Evolutionary conservation across 1,139 yeast species (phyloP).

Genomic region (Lodderomyces parapsilosis): DNA sequence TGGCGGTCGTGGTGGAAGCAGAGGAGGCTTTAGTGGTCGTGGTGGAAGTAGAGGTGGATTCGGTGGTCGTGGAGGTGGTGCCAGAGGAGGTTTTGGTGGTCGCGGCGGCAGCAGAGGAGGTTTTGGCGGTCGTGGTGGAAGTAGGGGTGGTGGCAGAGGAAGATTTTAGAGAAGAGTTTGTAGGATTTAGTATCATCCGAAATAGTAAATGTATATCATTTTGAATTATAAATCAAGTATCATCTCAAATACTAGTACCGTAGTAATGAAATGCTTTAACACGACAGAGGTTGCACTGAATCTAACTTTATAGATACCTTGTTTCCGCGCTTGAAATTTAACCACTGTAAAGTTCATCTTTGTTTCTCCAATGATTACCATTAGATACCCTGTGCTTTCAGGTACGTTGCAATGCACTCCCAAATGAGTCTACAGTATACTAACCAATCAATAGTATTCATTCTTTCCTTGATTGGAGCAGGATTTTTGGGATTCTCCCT

Average conservation of each 20-base stretch:
- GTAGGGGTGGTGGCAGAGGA: conserved; percentile 13
- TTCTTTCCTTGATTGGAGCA: conserved; percentile 28
- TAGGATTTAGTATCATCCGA: too few relatives aligned
- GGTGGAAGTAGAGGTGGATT: conserved; percentile 44
- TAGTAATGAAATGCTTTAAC: too few relatives aligned
- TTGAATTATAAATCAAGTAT: too few relatives aligned
- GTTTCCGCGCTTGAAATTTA: background rate
- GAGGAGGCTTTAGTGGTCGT: conserved; percentile 44
- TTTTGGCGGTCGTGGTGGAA: conserved; percentile 41
- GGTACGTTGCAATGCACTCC: background rate
- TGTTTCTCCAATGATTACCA: conserved; percentile 4
- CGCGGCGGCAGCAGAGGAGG: conserved; percentile 25
- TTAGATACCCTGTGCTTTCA: conserved; percentile 2
- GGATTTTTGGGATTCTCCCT: conserved; percentile 54
- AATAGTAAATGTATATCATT: too few relatives aligned
- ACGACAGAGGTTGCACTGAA: background rate
- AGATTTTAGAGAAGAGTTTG: conserved; percentile 16
- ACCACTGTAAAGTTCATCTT: background rate
- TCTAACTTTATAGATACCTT: background rate
- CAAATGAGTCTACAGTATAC: background rate
- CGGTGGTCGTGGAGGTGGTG: conserved; percentile 18
- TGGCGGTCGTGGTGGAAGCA: conserved; percentile 40
- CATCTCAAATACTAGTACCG: too few relatives aligned
- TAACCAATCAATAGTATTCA: conserved; percentile 22
- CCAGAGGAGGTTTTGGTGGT: conserved; percentile 24